Evolutionary conservation across 352 stramenopile genomes (phyloP).

Genomic region (Phytophthora europaea): DNA sequence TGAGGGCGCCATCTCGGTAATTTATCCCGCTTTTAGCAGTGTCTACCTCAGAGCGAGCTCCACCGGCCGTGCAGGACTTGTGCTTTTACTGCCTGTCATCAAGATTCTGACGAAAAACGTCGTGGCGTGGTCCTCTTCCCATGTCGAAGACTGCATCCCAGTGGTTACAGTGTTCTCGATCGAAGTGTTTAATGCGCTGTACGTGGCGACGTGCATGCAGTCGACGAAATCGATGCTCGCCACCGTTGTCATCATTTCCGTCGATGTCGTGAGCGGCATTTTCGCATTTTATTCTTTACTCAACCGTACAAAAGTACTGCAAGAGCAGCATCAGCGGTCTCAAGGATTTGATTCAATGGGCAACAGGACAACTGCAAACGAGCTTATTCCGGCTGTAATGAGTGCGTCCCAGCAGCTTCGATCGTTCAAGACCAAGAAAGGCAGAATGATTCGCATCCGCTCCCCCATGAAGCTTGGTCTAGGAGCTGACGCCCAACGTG

Average conservation of each 20-base stretch:
- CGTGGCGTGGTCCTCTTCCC: slow-evolving; percentile 16
- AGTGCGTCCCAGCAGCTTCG: not conserved
- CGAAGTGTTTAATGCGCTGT: slow-evolving; percentile 44
- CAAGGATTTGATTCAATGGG: not conserved
- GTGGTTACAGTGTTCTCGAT: slow-evolving; percentile 37
- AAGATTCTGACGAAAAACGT: slow-evolving; percentile 37
- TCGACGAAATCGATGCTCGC: slow-evolving; percentile 24
- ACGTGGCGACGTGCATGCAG: slow-evolving; percentile 39
- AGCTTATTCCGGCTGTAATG: slow-evolving; percentile 8
- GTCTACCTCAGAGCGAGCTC: slow-evolving; percentile 1
- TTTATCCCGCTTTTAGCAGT: slow-evolving; percentile 28
- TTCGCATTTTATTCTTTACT: slow-evolving; percentile 6
- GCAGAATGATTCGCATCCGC: slow-evolving; percentile 12
- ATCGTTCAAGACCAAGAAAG: slow-evolving; percentile 7
- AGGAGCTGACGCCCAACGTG: slow-evolving; percentile 1
- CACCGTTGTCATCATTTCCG: slow-evolving; percentile 24
- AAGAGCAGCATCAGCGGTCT: not conserved
- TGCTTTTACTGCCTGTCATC: slow-evolving; percentile 11
- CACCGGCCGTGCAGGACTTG: slow-evolving; percentile 3
- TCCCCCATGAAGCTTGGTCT: slow-evolving; percentile 7
- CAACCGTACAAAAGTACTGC: not conserved
- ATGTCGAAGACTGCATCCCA: slow-evolving; percentile 35
- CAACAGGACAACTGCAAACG: not conserved
- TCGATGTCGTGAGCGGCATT: slow-evolving; percentile 24
- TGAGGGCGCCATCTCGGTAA: slow-evolving; percentile 15